Percentiles rank a stretch among this genome's conserved stretches.
Conservation (phyloP, 176 grass and related monocot species). For the Phragmites australis region DNA sequence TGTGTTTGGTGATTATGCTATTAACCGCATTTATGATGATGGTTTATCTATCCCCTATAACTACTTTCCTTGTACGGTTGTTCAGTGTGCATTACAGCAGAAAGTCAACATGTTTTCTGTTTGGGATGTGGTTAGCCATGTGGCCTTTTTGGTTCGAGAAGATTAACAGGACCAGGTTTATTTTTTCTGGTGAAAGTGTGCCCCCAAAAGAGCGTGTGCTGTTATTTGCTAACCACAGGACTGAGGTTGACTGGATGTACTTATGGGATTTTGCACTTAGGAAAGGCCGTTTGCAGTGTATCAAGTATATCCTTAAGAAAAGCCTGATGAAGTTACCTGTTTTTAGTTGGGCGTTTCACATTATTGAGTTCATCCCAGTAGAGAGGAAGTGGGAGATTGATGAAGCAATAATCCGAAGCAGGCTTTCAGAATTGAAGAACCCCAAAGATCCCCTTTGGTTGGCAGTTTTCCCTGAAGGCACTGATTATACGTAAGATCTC, state of each 20-base stretch:
- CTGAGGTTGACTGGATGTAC: conserved; percentile 98
- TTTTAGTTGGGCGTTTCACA: conserved; percentile 89
- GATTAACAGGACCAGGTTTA: conserved; percentile 80
- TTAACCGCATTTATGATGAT: conserved; percentile 79
- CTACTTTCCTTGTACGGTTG: conserved; percentile 63
- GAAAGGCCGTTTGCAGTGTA: conserved; percentile 74
- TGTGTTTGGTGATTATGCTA: conserved; percentile 71
- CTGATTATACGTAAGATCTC: conserved; percentile 77
- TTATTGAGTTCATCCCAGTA: conserved; percentile 87
- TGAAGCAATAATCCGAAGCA: conserved; percentile 64
- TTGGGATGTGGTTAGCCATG: conserved; percentile 82
- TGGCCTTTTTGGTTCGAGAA: conserved; percentile 96
- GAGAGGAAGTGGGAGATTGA: conserved; percentile 94
- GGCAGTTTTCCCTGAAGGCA: conserved; percentile 88
- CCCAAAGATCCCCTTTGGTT: conserved; percentile 76
- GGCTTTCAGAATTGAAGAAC: conserved; percentile 55
- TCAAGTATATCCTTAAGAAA: conserved; percentile 97
- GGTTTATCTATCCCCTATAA: conserved; percentile 65
- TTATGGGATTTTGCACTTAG: conserved; percentile 94
- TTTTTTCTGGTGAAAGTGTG: conserved; percentile 81
- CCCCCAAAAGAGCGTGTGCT: conserved; percentile 60
- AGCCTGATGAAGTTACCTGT: conserved; percentile 96
- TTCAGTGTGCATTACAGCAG: conserved; percentile 83
- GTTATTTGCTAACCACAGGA: conserved; percentile 93
- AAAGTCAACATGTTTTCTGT: conserved; percentile 76